Percentiles rank a stretch among this genome's conserved stretches.
phyloP scores from a whole-genome alignment of 2,329 filamentous ascomycete species.

The Domatiomyces catenatus region DNA sequence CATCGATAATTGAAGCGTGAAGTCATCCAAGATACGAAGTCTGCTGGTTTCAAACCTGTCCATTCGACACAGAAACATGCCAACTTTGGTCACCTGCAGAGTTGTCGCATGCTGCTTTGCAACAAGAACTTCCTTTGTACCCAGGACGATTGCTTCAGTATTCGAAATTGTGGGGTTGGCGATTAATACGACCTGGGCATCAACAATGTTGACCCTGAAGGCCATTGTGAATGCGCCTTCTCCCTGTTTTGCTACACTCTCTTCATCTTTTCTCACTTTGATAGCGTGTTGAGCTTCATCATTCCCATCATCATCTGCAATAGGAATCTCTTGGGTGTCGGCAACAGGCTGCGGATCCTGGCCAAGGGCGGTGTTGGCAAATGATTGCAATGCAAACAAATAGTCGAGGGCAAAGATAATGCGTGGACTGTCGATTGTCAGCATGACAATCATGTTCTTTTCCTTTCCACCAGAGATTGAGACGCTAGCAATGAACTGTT shows the following conservation, averaged over 20 bases:
- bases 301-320: slow-evolving; percentile 34
- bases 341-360: slow-evolving; percentile 40
- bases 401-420: slow-evolving; percentile 95
- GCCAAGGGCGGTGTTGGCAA: slow-evolving; percentile 54
- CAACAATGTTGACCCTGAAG: slow-evolving; percentile 84
- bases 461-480: slow-evolving; percentile 79
- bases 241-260: slow-evolving; percentile 14
- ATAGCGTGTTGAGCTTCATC: slow-evolving; percentile 31
- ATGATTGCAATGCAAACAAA: slow-evolving; percentile 74
- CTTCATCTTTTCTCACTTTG: slow-evolving; percentile 22
- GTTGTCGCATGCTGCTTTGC: slow-evolving; percentile 90
- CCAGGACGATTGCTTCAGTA: slow-evolving; percentile 89
- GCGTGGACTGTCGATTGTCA: slow-evolving; percentile 85
- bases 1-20: slow-evolving; percentile 78
- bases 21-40: slow-evolving; percentile 88
- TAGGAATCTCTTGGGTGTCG: slow-evolving; percentile 21
- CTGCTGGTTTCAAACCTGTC: slow-evolving; percentile 86
- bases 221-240: slow-evolving; percentile 51
- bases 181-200: slow-evolving; percentile 91
- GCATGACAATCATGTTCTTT: slow-evolving; percentile 69
- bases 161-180: slow-evolving; percentile 80
- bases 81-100: slow-evolving; percentile 80
- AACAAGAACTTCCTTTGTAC: slow-evolving; percentile 81
- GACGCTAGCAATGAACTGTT: slow-evolving; percentile 95
- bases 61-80: slow-evolving; percentile 98